phyloP scores from a whole-genome alignment of 352 stramenopile species.

The Phytopythium montanum region DNA sequence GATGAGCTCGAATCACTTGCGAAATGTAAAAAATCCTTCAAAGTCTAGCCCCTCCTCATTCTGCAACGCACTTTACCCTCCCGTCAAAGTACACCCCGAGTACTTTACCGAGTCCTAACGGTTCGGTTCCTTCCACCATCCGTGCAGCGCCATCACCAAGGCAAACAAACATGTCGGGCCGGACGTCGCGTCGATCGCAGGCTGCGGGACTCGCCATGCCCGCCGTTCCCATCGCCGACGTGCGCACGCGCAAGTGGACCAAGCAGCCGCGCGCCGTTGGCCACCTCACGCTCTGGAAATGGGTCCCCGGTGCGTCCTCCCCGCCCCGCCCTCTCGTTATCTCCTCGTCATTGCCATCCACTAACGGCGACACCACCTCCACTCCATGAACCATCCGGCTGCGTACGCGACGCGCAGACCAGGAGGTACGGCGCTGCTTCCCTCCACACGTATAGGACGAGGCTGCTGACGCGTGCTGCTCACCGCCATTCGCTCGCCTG shows the following conservation, averaged over 20 bases:
- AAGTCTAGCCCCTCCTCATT: neutral
- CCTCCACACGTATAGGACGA: neutral
- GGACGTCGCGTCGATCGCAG: constrained; percentile 31
- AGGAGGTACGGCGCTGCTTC: constrained; percentile 28
- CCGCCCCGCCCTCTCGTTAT: neutral
- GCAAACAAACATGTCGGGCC: constrained; percentile 40
- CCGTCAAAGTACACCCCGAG: neutral
- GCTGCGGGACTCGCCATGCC: constrained; percentile 28
- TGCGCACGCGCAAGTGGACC: constrained; percentile 72
- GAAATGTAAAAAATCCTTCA: neutral
- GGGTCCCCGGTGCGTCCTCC: constrained; percentile 50
- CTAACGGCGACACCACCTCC: no score
- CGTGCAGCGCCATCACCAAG: no score
- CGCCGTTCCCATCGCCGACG: constrained; percentile 50
- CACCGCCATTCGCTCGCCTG: neutral
- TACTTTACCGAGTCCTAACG: constrained; percentile 6
- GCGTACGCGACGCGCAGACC: constrained; percentile 22
- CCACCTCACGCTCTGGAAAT: constrained; percentile 69
- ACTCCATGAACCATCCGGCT: neutral
- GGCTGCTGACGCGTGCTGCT: neutral
- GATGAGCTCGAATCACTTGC: neutral
- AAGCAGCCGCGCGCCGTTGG: constrained; percentile 68
- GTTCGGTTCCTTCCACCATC: neutral
- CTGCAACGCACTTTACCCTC: neutral
- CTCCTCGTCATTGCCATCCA: neutral